Conservation (phyloP, 495 filamentous ascomycete genomes). For the Lasiosphaeria ovina region DNA sequence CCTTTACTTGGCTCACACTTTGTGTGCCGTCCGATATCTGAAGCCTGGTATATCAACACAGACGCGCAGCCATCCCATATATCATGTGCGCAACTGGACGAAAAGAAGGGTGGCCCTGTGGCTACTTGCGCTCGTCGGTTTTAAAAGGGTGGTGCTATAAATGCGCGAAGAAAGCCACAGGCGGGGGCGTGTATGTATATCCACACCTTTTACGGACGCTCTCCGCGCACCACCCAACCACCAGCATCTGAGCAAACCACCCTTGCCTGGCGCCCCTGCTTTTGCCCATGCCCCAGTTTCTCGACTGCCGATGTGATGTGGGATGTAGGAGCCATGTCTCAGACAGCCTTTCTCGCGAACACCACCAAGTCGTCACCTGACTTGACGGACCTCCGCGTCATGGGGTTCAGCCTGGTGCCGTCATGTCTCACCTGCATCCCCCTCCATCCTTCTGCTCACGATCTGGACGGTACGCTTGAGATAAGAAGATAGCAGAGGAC, state of each 20-base stretch:
- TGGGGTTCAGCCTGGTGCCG: conserved; percentile 9
- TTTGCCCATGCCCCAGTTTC: background rate
- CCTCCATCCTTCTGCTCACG: background rate
- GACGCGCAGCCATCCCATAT: background rate
- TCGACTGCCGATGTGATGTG: background rate
- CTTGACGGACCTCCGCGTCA: conserved; percentile 2
- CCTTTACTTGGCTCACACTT: background rate
- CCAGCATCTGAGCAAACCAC: no score
- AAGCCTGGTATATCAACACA: background rate
- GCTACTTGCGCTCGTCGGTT: no score
- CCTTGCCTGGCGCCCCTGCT: background rate
- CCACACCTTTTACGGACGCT: no score
- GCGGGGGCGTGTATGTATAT: no score
- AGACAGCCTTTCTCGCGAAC: background rate
- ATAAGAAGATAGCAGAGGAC: no score
- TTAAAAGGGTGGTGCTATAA: no score
- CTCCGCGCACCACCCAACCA: no score
- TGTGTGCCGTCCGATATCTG: background rate
- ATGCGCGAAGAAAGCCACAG: no score
- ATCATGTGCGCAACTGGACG: background rate
- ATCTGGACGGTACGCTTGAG: background rate
- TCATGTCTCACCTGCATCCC: conserved; percentile 13
- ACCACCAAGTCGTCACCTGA: conserved; percentile 9
- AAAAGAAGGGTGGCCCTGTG: no score
- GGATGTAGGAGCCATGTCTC: background rate